Evolutionary conservation across 2,329 filamentous ascomycete genomes (phyloP).

Genomic region (Botrytis squamosa): DNA sequence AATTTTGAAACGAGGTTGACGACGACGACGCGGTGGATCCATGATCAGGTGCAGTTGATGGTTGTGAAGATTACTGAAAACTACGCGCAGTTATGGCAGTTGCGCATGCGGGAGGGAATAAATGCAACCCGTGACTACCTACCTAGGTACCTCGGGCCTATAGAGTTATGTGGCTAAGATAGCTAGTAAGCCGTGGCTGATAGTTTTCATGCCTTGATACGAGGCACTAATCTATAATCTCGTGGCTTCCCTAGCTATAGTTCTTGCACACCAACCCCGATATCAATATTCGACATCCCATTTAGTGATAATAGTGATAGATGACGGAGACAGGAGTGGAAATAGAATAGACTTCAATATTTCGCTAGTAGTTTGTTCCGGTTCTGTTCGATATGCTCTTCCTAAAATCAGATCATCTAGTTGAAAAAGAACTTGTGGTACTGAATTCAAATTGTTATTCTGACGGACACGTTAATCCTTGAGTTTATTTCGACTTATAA

Average conservation of each 20-base stretch:
- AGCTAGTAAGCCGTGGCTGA: not conserved
- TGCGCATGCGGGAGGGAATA: not conserved
- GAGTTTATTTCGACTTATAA: not conserved
- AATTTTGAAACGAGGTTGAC: not conserved
- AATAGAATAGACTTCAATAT: not conserved
- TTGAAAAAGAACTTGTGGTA: not conserved
- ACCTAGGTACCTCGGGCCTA: not conserved
- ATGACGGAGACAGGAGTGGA: not conserved
- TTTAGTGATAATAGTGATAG: not conserved
- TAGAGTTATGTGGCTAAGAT: not conserved
- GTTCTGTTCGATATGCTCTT: not conserved
- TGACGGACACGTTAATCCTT: not conserved
- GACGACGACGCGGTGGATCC: not conserved
- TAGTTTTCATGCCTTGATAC: not conserved
- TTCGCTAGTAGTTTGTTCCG: not conserved
- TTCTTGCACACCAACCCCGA: too few relatives aligned
- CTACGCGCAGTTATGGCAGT: not conserved
- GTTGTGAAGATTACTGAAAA: not conserved
- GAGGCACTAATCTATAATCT: rapidly evolving
- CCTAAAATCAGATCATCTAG: not conserved
- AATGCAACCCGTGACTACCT: too few relatives aligned
- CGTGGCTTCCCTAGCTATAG: not conserved
- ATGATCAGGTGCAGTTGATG: not conserved
- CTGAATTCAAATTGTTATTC: not conserved
- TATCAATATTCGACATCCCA: not conserved